Evolutionary conservation across 169 alveolate species (phyloP).

Genomic region (Plasmodium yoelii): DNA sequence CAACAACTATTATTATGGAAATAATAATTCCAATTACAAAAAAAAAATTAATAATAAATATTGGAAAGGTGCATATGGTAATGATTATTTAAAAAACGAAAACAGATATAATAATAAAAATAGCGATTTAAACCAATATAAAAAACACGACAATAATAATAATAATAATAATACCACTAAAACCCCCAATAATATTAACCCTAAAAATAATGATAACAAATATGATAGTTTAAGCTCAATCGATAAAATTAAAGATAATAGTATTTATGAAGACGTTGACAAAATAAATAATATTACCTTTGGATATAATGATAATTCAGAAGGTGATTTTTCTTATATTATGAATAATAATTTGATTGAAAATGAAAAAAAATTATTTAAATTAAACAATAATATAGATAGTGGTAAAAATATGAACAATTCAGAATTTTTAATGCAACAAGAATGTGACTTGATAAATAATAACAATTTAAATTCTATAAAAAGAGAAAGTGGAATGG

Average conservation of each 20-base stretch:
- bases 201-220: background rate
- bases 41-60: slow-evolving; percentile 25
- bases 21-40: slow-evolving; percentile 9
- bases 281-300: slow-evolving; percentile 66
- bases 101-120: slow-evolving; percentile 1
- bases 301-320: slow-evolving; percentile 38
- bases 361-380: slow-evolving; percentile 76
- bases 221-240: background rate
- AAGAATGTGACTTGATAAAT: slow-evolving; percentile 4
- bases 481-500: slow-evolving; percentile 25
- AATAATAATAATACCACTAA: background rate
- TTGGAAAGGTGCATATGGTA: slow-evolving; percentile 31
- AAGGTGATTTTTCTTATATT: slow-evolving; percentile 41
- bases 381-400: slow-evolving; percentile 26
- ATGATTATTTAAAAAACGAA: slow-evolving; percentile 35
- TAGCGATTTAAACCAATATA: background rate
- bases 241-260: slow-evolving; percentile 23
- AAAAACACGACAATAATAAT: background rate
- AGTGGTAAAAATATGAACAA: slow-evolving; percentile 5
- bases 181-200: background rate
- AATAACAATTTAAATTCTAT: background rate
- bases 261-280: slow-evolving; percentile 62
- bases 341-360: slow-evolving; percentile 71
- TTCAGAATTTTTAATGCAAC: slow-evolving; percentile 10
- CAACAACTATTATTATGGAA: slow-evolving; percentile 18